These are phyloP conservation scores for Aleurites moluccanus DNA, from an alignment of 441 rosid species.

Conservation along the genomic window DNA sequence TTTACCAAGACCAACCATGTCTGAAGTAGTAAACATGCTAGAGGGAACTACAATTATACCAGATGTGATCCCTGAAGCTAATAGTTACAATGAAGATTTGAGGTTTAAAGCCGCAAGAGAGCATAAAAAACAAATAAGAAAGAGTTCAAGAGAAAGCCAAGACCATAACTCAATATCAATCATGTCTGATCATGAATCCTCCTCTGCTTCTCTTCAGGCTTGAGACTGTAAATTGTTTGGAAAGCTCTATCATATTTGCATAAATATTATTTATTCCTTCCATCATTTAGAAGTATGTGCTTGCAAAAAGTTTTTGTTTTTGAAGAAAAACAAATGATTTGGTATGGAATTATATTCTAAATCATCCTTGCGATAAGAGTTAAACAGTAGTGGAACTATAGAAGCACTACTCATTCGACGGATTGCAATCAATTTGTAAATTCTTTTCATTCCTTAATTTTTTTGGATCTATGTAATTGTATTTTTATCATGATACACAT, in stretches of 20 bases:
- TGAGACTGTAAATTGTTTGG: background rate
- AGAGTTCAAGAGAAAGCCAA: background rate
- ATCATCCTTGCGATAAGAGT: background rate
- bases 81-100: conserved; percentile 6
- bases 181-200: background rate
- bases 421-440: too few relatives aligned
- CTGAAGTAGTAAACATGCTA: background rate
- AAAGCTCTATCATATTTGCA: background rate
- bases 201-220: background rate
- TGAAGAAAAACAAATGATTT: too few relatives aligned
- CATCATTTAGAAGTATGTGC: background rate
- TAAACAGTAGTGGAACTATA: too few relatives aligned
- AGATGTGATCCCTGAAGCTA: conserved; percentile 3
- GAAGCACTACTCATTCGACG: too few relatives aligned
- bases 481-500: too few relatives aligned
- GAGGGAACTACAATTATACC: background rate
- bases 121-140: background rate
- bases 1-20: background rate
- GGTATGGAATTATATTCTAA: too few relatives aligned
- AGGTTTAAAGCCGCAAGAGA: conserved; percentile 4
- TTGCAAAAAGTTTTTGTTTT: too few relatives aligned
- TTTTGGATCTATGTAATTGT: too few relatives aligned
- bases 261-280: too few relatives aligned
- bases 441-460: too few relatives aligned
- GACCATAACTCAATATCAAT: background rate